Percentiles rank a stretch among this genome's conserved stretches.
Evolutionary conservation across 371 early-diverging fungal species (phyloP).

Genomic region (Fennellomyces sp.): DNA sequence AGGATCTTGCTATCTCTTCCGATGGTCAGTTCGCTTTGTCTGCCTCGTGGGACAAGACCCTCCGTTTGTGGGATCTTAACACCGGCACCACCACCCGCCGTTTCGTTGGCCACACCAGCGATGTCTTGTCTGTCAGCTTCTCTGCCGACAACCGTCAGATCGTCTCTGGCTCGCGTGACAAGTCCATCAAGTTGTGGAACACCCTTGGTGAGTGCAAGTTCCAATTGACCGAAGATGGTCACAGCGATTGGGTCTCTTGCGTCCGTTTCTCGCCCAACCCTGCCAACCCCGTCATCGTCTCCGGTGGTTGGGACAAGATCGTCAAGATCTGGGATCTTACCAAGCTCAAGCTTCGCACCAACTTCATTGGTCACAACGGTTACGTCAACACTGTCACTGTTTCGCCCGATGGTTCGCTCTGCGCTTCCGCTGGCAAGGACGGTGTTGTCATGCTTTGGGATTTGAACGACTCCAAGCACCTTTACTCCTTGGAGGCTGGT

Average conservation of each 20-base stretch:
- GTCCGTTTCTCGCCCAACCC: constrained; percentile 99
- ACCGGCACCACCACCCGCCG: constrained; percentile 93
- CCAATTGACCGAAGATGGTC: constrained; percentile 92
- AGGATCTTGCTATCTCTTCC: constrained; percentile 96
- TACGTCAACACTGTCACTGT: constrained; percentile 98
- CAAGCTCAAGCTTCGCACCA: constrained; percentile 97
- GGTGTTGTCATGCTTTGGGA: constrained; percentile 99
- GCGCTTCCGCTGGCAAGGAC: constrained; percentile 99
- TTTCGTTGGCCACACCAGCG: constrained; percentile 97
- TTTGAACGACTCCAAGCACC: constrained; percentile 99
- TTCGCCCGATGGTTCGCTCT: constrained; percentile 99
- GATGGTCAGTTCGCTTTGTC: constrained; percentile 98
- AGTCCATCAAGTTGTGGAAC: constrained; percentile 99
- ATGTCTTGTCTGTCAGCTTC: constrained; percentile 98
- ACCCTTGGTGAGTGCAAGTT: constrained; percentile 99
- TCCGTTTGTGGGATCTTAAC: constrained; percentile 97
- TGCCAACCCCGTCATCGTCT: constrained; percentile 95
- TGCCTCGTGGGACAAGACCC: constrained; percentile 98
- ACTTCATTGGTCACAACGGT: constrained; percentile 98
- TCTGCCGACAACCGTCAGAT: constrained; percentile 99
- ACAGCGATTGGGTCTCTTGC: constrained; percentile 98
- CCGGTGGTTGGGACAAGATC: constrained; percentile 98
- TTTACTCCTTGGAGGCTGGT: constrained; percentile 97
- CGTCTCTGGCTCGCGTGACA: constrained; percentile 97
- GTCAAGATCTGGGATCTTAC: constrained; percentile 99